phyloP scores from a whole-genome alignment of 306 rosid species.

The Luffa acutangula region DNA sequence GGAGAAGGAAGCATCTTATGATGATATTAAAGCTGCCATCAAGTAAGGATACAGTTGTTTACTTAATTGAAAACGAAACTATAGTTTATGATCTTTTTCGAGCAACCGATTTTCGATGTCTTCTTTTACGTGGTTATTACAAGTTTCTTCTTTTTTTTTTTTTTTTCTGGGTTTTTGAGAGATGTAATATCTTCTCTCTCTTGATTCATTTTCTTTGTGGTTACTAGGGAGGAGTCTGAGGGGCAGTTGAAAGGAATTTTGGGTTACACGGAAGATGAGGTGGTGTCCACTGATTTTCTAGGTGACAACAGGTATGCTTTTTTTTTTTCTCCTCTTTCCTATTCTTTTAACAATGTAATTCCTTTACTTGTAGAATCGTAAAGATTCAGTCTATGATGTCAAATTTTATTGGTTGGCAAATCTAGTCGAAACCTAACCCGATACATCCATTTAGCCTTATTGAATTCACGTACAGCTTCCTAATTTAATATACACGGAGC shows the following conservation, averaged over 20 bases:
- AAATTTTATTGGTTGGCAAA: too few species aligned
- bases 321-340: too few species aligned
- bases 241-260: conserved; percentile 67
- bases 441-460: too few species aligned
- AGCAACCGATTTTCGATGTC: not conserved
- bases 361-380: not conserved
- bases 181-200: not conserved
- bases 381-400: not conserved
- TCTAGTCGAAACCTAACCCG: too few species aligned
- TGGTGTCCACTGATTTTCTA: conserved; percentile 59
- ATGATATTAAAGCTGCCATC: conserved; percentile 49
- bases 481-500: too few species aligned
- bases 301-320: conserved; percentile 49
- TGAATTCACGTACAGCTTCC: too few species aligned
- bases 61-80: not conserved
- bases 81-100: not conserved
- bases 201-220: not conserved
- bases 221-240: conserved; percentile 60
- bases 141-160: not conserved
- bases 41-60: conserved; percentile 30
- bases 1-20: conserved; percentile 41
- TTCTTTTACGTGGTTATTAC: not conserved
- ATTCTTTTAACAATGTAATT: too few species aligned
- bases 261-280: conserved; percentile 68
- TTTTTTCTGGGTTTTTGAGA: not conserved